phyloP scores from a whole-genome alignment of 257 asterid species.

The Paulownia fortunei region DNA sequence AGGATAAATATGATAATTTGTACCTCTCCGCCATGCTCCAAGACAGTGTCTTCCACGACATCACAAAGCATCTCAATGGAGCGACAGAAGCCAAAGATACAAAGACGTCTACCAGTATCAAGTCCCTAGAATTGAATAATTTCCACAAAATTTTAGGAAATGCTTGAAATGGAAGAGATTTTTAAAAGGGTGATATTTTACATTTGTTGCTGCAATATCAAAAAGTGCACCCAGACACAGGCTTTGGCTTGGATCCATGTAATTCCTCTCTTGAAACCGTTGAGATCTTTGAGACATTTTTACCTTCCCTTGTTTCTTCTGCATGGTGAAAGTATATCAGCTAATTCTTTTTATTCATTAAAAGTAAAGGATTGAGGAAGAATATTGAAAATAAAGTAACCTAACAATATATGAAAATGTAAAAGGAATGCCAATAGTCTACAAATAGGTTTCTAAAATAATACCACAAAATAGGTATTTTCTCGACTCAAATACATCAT shows the following conservation, averaged over 20 bases:
- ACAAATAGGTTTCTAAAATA: background rate
- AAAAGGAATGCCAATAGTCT: slow-evolving; percentile 19
- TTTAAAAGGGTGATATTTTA: slow-evolving; percentile 35
- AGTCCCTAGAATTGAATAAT: slow-evolving; percentile 65
- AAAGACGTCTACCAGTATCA: slow-evolving; percentile 84
- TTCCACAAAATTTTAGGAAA: slow-evolving; percentile 11
- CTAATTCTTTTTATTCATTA: no score
- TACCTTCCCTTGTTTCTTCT: slow-evolving; percentile 73
- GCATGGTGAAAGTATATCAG: slow-evolving; percentile 35
- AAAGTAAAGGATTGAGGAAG: slow-evolving; percentile 3
- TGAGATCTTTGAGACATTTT: slow-evolving; percentile 64
- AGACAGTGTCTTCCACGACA: slow-evolving; percentile 93
- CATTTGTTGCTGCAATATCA: slow-evolving; percentile 98
- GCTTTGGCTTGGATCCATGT: slow-evolving; percentile 95
- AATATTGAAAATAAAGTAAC: background rate
- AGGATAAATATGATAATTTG: background rate
- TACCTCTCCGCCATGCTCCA: slow-evolving; percentile 99
- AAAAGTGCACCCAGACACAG: slow-evolving; percentile 95
- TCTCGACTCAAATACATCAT: slow-evolving; percentile 2
- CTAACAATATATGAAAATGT: background rate
- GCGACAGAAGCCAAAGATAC: slow-evolving; percentile 96
- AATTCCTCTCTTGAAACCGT: slow-evolving; percentile 82
- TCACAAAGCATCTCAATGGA: slow-evolving; percentile 98
- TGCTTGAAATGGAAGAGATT: slow-evolving; percentile 4
- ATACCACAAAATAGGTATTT: slow-evolving; percentile 5